Evolutionary conservation across 2,329 filamentous ascomycete genomes (phyloP).

Genomic region (Myrmaecium sp.): DNA sequence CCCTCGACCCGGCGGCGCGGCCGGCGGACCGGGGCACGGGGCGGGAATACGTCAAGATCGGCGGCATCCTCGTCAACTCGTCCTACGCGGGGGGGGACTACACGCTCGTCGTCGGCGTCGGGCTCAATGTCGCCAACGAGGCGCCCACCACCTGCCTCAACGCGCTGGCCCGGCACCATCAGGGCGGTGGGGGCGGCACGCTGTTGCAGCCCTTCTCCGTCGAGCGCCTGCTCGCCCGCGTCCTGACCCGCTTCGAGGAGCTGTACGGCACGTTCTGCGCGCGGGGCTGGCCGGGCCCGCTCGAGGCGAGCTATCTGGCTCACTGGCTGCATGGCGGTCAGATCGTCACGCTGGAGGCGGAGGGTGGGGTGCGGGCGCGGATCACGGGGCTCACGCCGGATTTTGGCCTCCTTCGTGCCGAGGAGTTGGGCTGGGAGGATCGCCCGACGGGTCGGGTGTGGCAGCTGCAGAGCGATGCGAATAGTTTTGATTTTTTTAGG

Average conservation of each 20-base stretch:
- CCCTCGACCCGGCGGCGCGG: slow-evolving; percentile 12
- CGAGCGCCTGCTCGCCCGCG: slow-evolving; percentile 67
- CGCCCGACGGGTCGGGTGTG: slow-evolving; percentile 60
- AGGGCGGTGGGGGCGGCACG: too few relatives aligned
- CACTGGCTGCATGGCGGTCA: slow-evolving; percentile 35
- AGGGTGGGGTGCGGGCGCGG: slow-evolving; percentile 55
- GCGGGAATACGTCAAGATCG: slow-evolving; percentile 70
- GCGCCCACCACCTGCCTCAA: slow-evolving; percentile 78
- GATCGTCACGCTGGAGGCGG: slow-evolving; percentile 59
- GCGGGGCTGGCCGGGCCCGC: slow-evolving; percentile 46
- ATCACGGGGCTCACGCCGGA: slow-evolving; percentile 83
- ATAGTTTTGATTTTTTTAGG: slow-evolving; percentile 95
- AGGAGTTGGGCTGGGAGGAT: slow-evolving; percentile 63
- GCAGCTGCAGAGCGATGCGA: slow-evolving; percentile 86
- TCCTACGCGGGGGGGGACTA: slow-evolving; percentile 62
- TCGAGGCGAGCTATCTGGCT: slow-evolving; percentile 2
- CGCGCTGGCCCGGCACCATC: slow-evolving; percentile 45
- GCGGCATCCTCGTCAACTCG: slow-evolving; percentile 82
- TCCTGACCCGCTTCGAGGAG: slow-evolving; percentile 61
- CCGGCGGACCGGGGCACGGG: not conserved
- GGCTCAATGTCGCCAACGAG: slow-evolving; percentile 70
- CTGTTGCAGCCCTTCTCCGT: slow-evolving; percentile 42
- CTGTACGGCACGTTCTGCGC: slow-evolving; percentile 61
- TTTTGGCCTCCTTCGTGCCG: slow-evolving; percentile 71
- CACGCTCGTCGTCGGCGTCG: slow-evolving; percentile 66